Conservation (phyloP, 2,329 filamentous ascomycete species). For the Pseudophaeomoniella oleicola region DNA sequence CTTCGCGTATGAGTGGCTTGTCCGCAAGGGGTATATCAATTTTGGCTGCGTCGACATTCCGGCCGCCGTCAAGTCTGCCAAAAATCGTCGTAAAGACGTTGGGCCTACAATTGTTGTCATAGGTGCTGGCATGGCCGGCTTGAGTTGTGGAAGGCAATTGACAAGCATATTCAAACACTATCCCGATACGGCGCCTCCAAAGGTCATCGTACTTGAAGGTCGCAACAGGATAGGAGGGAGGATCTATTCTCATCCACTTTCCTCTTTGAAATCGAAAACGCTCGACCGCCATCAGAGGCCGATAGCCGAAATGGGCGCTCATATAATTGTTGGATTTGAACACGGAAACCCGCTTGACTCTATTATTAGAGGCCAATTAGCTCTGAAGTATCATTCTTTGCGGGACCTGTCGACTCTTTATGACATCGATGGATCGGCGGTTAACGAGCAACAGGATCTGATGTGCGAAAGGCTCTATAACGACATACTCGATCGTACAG, state of each 20-base stretch:
- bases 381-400: slow-evolving; percentile 70
- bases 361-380: slow-evolving; percentile 78
- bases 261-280: slow-evolving; percentile 41
- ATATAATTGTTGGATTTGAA: slow-evolving; percentile 96
- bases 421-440: slow-evolving; percentile 49
- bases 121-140: slow-evolving; percentile 84
- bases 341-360: slow-evolving; percentile 87
- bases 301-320: slow-evolving; percentile 92
- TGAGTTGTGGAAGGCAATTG: slow-evolving; percentile 83
- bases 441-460: slow-evolving; percentile 64
- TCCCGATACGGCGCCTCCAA: slow-evolving; percentile 54
- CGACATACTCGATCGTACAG: slow-evolving; percentile 81
- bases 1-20: slow-evolving; percentile 83
- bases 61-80: slow-evolving; percentile 21
- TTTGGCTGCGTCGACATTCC: slow-evolving; percentile 78
- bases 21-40: slow-evolving; percentile 87
- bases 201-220: slow-evolving; percentile 72
- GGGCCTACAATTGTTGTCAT: slow-evolving; percentile 71
- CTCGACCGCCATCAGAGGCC: slow-evolving; percentile 43
- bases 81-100: slow-evolving; percentile 27
- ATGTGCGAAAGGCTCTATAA: slow-evolving; percentile 89
- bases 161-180: slow-evolving; percentile 77
- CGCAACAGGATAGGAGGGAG: slow-evolving; percentile 76
- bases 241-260: slow-evolving; percentile 70
- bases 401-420: slow-evolving; percentile 75